Base-by-base conservation (phyloP, 768 basidiomycete genomes). In the Naganishia vaughanmartiniae region DNA sequence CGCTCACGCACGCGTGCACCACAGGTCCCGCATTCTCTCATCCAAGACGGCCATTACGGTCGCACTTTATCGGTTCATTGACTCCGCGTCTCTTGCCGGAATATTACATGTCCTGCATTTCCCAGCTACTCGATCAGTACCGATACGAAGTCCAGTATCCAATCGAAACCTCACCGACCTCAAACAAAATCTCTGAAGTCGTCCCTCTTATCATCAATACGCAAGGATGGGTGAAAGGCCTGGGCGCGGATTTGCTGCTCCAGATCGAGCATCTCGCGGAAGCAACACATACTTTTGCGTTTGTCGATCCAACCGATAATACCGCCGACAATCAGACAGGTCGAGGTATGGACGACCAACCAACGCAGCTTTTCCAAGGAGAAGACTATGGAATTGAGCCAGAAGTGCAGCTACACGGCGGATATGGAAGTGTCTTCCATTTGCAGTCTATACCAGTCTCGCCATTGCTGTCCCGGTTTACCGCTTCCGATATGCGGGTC, bases 151-250 rank as follows among this genome's bases (percentile, higher is more conserved):
- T 94, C 5, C 80, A 81, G 60, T 78, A 80, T 69, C 85, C 0
- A 74, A 78, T 79, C 28, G 51, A 56, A n/a, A 46, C 56, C 42
- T 75, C 78, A 57, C 53, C 73, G 11, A 78, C 80, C 3, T 80
- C 81, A 19, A 72, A 73, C 34, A 84, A 86, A 51, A 84, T 89
- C 28, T 75, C 78, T 7, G 87, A 89, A 58, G 71, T 82, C 31
- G 86, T 93, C 5, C 95, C 95, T 0, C 86, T 97, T 21, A 87
- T 97, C 19, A 86, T 98, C 65, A 99, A 98, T 78, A 97, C 91
- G 0, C 94, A 95, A 88, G 95, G 95, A 1, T 99, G 95, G 95
- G 86, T 86, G 6, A 97, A 94, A 79, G 95, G 95, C 9, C 86
- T 96, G 2, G 95, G 95, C 3, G 89, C 87, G 19, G 91, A 95